Evolutionary conservation across 345 rosid genomes (phyloP), one percentile per base, ranked within the genome.

Genomic region (Boechera stricta): DNA sequence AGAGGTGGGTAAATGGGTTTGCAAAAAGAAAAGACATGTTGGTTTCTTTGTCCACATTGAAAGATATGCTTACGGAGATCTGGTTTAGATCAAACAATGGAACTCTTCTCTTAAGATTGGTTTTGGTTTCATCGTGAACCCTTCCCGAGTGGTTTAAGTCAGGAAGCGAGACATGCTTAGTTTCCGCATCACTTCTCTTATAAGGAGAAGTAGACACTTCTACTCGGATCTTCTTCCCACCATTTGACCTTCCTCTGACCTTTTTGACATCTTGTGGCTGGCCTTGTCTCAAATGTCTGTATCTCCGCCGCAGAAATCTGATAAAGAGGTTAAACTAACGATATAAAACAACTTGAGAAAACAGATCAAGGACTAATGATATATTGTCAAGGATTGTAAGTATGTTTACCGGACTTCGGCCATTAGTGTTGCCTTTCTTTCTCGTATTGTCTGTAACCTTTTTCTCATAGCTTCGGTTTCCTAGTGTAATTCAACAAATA

Each of bases 31-130:
- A 42, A 13, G 12, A 59, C 55, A 41, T 5, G 36, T 54, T 74
- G 18, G 39, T 74, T 48, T 16, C 10, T 67, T 29, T 31, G 45
- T 59, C 5, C 21, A 15, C 49, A 45, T 45, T 47, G 45, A 51
- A 60, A 68, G 6, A 51, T 24, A 13, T 61, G 29, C 78, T 79
- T 87, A 94, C 98, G 86, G 96, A 92, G 53, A 92, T 87, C 79
- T 92, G 89, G 79, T 94, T 94, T 48, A 94, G 85, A 85, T 94
- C 98, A 35, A 94, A 92, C 77, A 80, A 55, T 6, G 89, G 93
- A 73, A 86, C 76, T 44, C n/a, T 79, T 77, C 79, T 85, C 56
- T 69, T 69, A 15, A 45, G 67, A 15, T 69, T 44, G 11, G 92
- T 85, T 69, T 86, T 90, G 79, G 79, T 88, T 41, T 79, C 85